Conservation (phyloP, 140 eudicot species). For the Artemisia princeps region DNA sequence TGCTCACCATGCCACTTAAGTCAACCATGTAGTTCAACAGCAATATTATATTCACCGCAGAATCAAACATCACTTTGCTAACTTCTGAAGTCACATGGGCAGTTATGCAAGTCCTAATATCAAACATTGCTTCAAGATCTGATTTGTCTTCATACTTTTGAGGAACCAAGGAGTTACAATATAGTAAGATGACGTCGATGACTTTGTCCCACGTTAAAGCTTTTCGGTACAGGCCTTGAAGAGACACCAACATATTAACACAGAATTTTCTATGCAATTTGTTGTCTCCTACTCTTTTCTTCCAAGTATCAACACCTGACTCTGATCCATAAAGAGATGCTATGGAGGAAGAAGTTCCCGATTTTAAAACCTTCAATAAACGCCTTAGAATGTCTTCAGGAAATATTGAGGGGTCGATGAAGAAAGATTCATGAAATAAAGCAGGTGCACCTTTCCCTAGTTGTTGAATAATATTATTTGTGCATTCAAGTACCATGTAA, state of each 20-base stretch:
- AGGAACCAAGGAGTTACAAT: conserved; percentile 68
- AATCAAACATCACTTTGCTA: conserved; percentile 82
- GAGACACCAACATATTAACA: conserved; percentile 50
- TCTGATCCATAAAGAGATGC: conserved; percentile 55
- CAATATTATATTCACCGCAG: conserved; percentile 61
- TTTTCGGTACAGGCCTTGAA: conserved; percentile 55
- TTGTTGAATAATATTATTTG: conserved; percentile 54
- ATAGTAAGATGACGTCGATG: conserved; percentile 57
- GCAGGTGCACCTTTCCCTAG: conserved; percentile 72
- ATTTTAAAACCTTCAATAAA: conserved; percentile 64
- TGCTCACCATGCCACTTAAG: conserved; percentile 78
- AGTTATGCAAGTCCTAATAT: conserved; percentile 38
- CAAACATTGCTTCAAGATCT: conserved; percentile 36
- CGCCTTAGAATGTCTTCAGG: conserved; percentile 63
- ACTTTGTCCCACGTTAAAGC: conserved; percentile 65
- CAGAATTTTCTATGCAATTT: conserved; percentile 64
- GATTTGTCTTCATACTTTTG: conserved; percentile 41
- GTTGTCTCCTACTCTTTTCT: conserved; percentile 60
- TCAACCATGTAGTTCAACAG: conserved; percentile 69
- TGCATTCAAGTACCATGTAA: conserved; percentile 57
- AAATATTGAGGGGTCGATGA: conserved; percentile 42
- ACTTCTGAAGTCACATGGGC: conserved; percentile 83
- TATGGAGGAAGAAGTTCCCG: conserved; percentile 48
- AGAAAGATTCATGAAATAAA: conserved; percentile 58
- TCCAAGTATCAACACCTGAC: conserved; percentile 72